phyloP scores from a whole-genome alignment of 768 basidiomycete genomes.

The Boletus patriciae region DNA sequence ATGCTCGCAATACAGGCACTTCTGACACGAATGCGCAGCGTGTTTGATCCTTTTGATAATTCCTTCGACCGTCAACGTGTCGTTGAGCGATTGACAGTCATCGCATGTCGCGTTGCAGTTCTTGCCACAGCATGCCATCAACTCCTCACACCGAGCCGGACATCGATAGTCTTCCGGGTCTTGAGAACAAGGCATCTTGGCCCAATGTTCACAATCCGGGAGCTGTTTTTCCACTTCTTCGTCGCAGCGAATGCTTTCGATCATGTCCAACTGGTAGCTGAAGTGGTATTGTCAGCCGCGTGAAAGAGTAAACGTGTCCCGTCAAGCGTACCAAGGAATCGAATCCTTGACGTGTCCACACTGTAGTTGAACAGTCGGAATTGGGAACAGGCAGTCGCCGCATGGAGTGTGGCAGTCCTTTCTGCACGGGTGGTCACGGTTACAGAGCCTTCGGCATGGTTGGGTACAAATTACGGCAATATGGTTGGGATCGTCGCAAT shows the following conservation, averaged over 20 bases:
- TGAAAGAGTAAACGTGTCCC: neutral
- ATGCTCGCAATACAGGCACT: constrained; percentile 56
- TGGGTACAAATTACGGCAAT: constrained; percentile 46
- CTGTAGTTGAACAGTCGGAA: constrained; percentile 48
- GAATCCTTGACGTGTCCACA: constrained; percentile 52
- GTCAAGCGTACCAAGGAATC: constrained; percentile 49
- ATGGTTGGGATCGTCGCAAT: constrained; percentile 59
- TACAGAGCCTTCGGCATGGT: constrained; percentile 52
- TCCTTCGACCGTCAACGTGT: neutral
- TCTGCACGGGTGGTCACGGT: constrained; percentile 57
- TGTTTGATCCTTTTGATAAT: constrained; percentile 38
- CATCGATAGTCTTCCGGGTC: constrained; percentile 45
- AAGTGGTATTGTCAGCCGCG: neutral
- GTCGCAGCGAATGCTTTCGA: constrained; percentile 45
- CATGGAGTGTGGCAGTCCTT: constrained; percentile 53
- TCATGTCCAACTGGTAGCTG: constrained; percentile 48
- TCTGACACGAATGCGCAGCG: constrained; percentile 48
- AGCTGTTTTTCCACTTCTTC: constrained; percentile 45
- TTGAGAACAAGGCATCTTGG: constrained; percentile 46
- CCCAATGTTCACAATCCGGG: constrained; percentile 54
- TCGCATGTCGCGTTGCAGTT: constrained; percentile 50
- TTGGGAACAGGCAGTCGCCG: constrained; percentile 50
- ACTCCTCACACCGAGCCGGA: constrained; percentile 39
- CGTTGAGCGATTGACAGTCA: constrained; percentile 42
- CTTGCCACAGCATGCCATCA: constrained; percentile 55